These are phyloP conservation scores for Acanthochlamys bracteata DNA, from an alignment of 106 monocot genomes.

Conservation along the genomic window DNA sequence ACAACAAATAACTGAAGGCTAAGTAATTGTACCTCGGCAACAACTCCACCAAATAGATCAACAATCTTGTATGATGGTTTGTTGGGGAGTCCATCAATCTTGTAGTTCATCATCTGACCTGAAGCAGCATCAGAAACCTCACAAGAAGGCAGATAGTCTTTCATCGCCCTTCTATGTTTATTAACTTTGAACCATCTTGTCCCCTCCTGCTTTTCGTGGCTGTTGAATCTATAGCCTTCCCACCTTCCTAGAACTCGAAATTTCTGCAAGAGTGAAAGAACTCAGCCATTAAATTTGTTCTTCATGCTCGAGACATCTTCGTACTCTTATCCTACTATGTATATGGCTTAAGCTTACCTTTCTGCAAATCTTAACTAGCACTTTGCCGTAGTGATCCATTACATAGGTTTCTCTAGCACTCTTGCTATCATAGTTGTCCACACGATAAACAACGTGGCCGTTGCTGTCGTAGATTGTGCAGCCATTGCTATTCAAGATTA, in stretches of 20 bases:
- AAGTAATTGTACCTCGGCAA: slow-evolving; percentile 1
- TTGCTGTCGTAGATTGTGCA: slow-evolving; percentile 21
- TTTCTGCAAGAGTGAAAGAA: slow-evolving; percentile 4
- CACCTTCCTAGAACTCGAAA: slow-evolving; percentile 6
- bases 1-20: no score
- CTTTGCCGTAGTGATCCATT: slow-evolving; percentile 20
- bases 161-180: not conserved
- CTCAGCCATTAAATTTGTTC: not conserved
- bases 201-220: not conserved
- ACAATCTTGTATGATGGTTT: slow-evolving; percentile 14
- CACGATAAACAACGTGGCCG: slow-evolving; percentile 16
- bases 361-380: slow-evolving; percentile 7
- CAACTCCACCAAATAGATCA: not conserved
- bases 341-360: slow-evolving; percentile 5
- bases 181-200: slow-evolving; percentile 16
- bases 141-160: not conserved
- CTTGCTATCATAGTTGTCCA: slow-evolving; percentile 22
- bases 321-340: not conserved
- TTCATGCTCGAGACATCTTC: not conserved
- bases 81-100: not conserved
- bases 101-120: not conserved
- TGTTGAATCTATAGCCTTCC: slow-evolving; percentile 10
- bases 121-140: slow-evolving; percentile 1
- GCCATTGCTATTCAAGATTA: slow-evolving; percentile 22
- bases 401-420: slow-evolving; percentile 7